Evolutionary conservation across 2,329 filamentous ascomycete species (phyloP), one percentile per base, ranked within the genome.

Genomic region (Colletotrichum coccodes): DNA sequence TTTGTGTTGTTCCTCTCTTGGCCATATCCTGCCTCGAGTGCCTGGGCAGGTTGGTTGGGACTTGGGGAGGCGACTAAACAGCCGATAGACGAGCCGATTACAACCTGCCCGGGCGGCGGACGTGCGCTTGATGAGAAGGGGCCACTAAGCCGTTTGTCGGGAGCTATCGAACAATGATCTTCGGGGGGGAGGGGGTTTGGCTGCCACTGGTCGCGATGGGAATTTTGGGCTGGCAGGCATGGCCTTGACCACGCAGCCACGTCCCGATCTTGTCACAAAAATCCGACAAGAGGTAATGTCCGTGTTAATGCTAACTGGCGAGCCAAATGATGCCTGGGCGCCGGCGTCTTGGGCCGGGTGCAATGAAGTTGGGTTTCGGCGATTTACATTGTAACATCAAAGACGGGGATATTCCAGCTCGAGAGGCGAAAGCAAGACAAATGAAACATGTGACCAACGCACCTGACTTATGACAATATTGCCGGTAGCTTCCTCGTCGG

Each of bases 121-220:
- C 60, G 47, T 60, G 65, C 54, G 65, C 60, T 68, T 60, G 62
- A 42, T 56, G 47, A 54, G 54, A 65, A 65, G 26, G 53, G 46
- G 52, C 61, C 54, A 62, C 61, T 56, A 65, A 56, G 54, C 61
- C 54, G 42, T 65, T 65, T 61, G 61, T 54, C 65, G 54, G 61
- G 40, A 65, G 65, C 65, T 50, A 65, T 68, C 54, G 61, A 65
- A 56, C 60, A 68, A 54, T 68, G 60, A 58, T 67, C 67, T 53
- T 70, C 63, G 68, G 54, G 56, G 60, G 26, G 52, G 60, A 64
- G 54, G 56, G 60, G 26, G 52, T 70, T 71, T 68, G 47, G 68
- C 56, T 68, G 61, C 50, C 56, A 68, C 58, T 52, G 59, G 54
- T 62, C 59, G 40, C 47, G 47, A 49, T 38, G 49, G 38, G 42